Evolutionary conservation across 2,329 filamentous ascomycete genomes (phyloP).

Genomic region (Aspergillus udagawae): DNA sequence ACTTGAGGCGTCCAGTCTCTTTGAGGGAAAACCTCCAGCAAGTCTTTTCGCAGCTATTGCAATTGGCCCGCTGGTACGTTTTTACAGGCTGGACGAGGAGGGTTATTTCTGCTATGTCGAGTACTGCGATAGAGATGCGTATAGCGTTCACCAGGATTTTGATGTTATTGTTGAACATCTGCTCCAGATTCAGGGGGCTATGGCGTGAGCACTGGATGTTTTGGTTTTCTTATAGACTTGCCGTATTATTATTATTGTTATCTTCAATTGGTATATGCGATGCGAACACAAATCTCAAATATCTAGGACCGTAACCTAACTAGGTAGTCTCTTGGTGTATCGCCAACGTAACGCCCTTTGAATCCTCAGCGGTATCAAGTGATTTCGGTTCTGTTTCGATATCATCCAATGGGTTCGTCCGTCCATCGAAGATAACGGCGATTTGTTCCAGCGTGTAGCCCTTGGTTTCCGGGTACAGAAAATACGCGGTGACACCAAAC

Average conservation of each 20-base stretch:
- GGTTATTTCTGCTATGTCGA: not conserved
- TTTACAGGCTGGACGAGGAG: not conserved
- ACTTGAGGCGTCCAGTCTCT: not conserved
- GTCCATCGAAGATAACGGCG: slow-evolving; percentile 29
- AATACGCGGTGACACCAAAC: slow-evolving; percentile 37
- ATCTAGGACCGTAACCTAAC: not conserved
- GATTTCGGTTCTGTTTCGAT: no score
- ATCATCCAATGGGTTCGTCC: no score
- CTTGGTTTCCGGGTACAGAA: slow-evolving; percentile 52
- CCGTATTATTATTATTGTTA: not conserved
- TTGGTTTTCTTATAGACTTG: not conserved
- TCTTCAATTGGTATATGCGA: not conserved
- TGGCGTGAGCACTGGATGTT: not conserved
- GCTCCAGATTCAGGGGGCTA: not conserved
- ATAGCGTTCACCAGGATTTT: not conserved
- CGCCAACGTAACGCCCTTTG: no score
- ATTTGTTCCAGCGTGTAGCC: slow-evolving; percentile 38
- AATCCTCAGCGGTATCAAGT: no score
- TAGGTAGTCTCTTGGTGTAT: no score
- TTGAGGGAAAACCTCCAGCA: not conserved
- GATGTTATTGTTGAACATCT: not conserved
- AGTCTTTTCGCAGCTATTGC: not conserved
- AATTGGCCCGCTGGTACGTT: not conserved
- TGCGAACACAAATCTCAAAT: not conserved
- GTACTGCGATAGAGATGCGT: not conserved